phyloP scores from a whole-genome alignment of 441 rosid species.

The Manihot esculenta region DNA sequence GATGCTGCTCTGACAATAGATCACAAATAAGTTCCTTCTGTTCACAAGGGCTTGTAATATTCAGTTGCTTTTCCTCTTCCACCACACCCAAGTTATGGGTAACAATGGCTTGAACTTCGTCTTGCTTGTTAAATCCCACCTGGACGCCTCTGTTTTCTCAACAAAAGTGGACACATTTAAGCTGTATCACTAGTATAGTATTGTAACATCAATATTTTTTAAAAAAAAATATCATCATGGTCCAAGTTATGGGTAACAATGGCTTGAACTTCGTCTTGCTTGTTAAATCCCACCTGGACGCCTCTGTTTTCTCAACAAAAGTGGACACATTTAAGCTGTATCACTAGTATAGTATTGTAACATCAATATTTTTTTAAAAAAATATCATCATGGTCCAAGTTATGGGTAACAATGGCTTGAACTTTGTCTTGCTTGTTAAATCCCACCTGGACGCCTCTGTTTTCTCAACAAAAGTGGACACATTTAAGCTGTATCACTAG shows the following conservation, averaged over 20 bases:
- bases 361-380: background rate
- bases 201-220: background rate
- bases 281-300: background rate
- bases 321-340: background rate
- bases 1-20: background rate
- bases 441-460: background rate
- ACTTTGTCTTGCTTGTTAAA: background rate
- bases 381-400: no score
- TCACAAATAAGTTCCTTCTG: background rate
- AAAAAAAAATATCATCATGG: no score
- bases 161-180: background rate
- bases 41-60: background rate
- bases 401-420: background rate
- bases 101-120: background rate
- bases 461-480: background rate
- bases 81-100: background rate
- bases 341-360: background rate
- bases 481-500: background rate
- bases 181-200: background rate
- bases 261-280: background rate
- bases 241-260: background rate
- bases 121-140: background rate
- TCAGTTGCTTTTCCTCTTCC: conserved; percentile 1
- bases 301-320: conserved; percentile 1
- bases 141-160: background rate